These are phyloP conservation scores for Draba incana DNA, from an alignment of 345 rosid genomes.

Conservation along the genomic window DNA sequence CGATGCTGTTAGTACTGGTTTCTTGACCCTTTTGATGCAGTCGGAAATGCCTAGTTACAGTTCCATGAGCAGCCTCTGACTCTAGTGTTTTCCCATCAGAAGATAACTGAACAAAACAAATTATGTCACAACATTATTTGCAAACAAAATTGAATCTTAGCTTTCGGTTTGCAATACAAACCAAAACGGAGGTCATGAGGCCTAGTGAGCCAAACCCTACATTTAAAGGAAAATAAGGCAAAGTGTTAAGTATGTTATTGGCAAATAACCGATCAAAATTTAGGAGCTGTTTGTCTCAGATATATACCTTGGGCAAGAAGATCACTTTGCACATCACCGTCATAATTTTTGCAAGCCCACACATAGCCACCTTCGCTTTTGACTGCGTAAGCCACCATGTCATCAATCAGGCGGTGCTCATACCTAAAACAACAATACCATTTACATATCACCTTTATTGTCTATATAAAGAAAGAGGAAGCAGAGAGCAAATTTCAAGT, in stretches of 20 bases:
- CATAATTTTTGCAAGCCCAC: slow-evolving; percentile 99
- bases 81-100: slow-evolving; percentile 94
- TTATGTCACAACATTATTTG: slow-evolving; percentile 17
- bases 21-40: slow-evolving; percentile 91
- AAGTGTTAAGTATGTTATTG: slow-evolving; percentile 22
- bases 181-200: slow-evolving; percentile 96
- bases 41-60: slow-evolving; percentile 94
- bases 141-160: not conserved
- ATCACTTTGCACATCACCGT: slow-evolving; percentile 99
- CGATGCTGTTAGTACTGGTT: slow-evolving; percentile 97
- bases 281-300: not conserved
- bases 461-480: not conserved
- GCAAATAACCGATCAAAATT: not conserved
- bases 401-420: slow-evolving; percentile 98
- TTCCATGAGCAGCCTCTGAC: slow-evolving; percentile 99
- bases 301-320: slow-evolving; percentile 90
- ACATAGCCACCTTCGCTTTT: slow-evolving; percentile 99
- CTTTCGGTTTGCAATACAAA: slow-evolving; percentile 42
- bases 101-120: slow-evolving; percentile 61
- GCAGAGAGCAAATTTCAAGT: slow-evolving; percentile 9
- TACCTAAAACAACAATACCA: slow-evolving; percentile 55
- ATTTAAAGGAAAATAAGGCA: slow-evolving; percentile 15
- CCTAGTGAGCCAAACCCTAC: slow-evolving; percentile 98
- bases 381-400: slow-evolving; percentile 95
- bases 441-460: not conserved